phyloP scores from a whole-genome alignment of 2,329 filamentous ascomycete species.

The Shiraia bambusicola region DNA sequence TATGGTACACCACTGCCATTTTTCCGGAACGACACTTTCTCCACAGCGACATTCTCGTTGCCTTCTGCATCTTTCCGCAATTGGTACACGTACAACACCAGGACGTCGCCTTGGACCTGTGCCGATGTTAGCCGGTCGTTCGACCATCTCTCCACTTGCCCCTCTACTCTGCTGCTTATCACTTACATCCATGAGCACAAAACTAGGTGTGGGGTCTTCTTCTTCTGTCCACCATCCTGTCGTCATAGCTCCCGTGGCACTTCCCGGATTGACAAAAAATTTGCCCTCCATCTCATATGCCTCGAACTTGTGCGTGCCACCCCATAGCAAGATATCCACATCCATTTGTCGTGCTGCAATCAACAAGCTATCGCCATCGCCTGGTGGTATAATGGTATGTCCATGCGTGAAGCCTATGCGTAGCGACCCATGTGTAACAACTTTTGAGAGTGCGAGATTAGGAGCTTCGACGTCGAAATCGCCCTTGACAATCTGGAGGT shows the following conservation, averaged over 20 bases:
- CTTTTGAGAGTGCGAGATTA: conserved; percentile 65
- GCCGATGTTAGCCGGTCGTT: conserved; percentile 19
- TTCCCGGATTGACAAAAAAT: conserved; percentile 71
- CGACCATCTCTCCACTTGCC: background rate
- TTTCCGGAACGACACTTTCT: conserved; percentile 59
- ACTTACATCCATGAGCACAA: conserved; percentile 97
- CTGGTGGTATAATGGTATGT: conserved; percentile 69
- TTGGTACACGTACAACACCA: conserved; percentile 90
- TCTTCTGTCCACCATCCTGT: conserved; percentile 60
- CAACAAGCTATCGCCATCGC: conserved; percentile 65
- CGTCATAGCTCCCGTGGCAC: conserved; percentile 66
- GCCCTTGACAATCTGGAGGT: conserved; percentile 69
- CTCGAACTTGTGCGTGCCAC: conserved; percentile 69
- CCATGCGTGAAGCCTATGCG: conserved; percentile 72
- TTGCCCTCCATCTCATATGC: conserved; percentile 72
- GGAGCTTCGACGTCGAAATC: conserved; percentile 70
- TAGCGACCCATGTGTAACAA: conserved; percentile 68
- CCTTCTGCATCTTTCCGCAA: conserved; percentile 55
- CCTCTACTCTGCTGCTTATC: conserved; percentile 1
- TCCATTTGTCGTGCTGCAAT: conserved; percentile 72
- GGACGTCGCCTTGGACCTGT: conserved; percentile 91
- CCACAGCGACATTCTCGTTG: conserved; percentile 56
- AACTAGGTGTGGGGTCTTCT: conserved; percentile 78
- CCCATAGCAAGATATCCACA: conserved; percentile 69
- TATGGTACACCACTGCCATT: conserved; percentile 46